Evolutionary conservation across 1,284 basidiomycete species (phyloP), one percentile per base, ranked within the genome.

Genomic region (Apiotrichum gracile): DNA sequence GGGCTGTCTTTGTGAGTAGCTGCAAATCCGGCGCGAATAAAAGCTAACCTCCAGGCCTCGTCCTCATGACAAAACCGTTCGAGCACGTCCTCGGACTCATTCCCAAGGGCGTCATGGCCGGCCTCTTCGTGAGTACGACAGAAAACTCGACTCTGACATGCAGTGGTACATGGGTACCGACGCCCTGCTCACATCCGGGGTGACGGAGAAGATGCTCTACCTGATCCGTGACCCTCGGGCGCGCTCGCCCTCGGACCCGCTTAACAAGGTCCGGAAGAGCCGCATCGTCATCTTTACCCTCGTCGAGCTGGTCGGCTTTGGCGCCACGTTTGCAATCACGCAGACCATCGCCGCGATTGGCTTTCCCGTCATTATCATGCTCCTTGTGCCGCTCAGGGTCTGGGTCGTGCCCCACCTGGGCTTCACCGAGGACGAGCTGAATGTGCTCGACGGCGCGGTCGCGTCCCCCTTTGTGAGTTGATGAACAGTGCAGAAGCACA

Each of bases 311-410:
- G 60, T 87, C 7, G 89, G 87, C 13, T 97, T 97, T 62, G 91
- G 86, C 0, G 85, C 86, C 7, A 93, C 91, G 0, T 91, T 96
- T 69, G 88, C 88, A 0, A 85, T 97, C 62, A 91, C 89, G 1
- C 91, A 96, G 70, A 97, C 91, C 0, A 86, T 89, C 49, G 89
- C 87, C 48, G 87, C 88, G 0, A 91, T 96, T 52, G 91, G 88
- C 1, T 97, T 97, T 70, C 91, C 92, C 0, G 80, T 96, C 38
- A 83, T 96, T 59, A 96, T 97, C 66, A 82, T 89, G 65, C 74
- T 90, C 19, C 80, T 97, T 19, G 82, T 97, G n/a, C 93, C 93
- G 0, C 63, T 94, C 7, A 80, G 94, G 42, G 82, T 83, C 39
- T 79, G 80, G 54, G 59, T 91, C 16, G 80, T 97, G 4, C 91